Evolutionary conservation across 371 early-diverging fungal genomes (phyloP).

Genomic region (Apophysomyces trapeziformis): DNA sequence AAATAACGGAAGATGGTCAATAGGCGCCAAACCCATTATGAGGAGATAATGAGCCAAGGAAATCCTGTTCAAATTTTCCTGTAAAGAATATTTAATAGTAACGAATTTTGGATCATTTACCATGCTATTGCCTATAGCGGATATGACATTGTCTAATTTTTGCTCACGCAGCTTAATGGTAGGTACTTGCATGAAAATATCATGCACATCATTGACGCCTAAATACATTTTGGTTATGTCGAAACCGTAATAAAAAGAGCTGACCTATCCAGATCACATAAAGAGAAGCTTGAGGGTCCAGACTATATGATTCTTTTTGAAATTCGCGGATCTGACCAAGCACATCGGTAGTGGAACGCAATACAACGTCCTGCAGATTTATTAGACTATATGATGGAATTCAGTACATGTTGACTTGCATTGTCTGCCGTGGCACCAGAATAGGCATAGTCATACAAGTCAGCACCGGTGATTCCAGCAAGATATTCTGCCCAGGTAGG

Average conservation of each 20-base stretch:
- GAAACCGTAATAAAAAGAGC: neutral
- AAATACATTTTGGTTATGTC: neutral
- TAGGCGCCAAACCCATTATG: conserved; percentile 23
- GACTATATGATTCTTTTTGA: neutral
- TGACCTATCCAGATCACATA: conserved; percentile 20
- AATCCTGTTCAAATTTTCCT: neutral
- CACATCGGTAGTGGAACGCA: neutral
- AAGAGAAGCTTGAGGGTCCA: neutral
- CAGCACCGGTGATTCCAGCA: conserved; percentile 17
- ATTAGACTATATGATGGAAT: neutral
- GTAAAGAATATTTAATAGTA: too few species aligned
- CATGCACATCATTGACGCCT: conserved; percentile 36
- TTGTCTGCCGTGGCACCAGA: conserved; percentile 36
- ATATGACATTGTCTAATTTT: conserved; percentile 1
- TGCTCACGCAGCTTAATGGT: neutral
- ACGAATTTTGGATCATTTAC: conserved; percentile 4
- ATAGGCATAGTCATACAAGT: conserved; percentile 26
- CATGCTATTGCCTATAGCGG: conserved; percentile 15
- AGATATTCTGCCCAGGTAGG: conserved; percentile 34
- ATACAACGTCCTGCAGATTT: neutral
- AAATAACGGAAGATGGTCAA: conserved; percentile 21
- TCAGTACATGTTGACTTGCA: conserved; percentile 7
- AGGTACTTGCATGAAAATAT: conserved; percentile 22
- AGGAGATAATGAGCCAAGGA: conserved; percentile 6
- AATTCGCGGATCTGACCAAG: neutral